phyloP scores from a whole-genome alignment of 1,284 basidiomycete species.

The Papiliotrema flavescens region DNA sequence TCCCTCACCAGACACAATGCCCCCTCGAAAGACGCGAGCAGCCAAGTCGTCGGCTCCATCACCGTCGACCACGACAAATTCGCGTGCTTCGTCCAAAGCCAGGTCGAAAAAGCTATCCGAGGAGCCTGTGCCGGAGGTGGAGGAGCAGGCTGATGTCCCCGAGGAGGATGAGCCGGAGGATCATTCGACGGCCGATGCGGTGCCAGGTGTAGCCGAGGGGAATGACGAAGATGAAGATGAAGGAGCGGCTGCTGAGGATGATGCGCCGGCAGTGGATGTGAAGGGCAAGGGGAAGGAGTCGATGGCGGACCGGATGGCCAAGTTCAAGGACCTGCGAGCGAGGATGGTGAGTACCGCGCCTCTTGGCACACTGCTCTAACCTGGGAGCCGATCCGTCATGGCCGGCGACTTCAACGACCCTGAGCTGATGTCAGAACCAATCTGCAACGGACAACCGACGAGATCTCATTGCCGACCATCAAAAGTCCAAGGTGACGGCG shows the following conservation, averaged over 20 bases:
- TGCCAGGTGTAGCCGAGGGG: conserved; percentile 14
- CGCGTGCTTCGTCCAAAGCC: conserved; percentile 5
- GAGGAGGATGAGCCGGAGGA: conserved; percentile 6
- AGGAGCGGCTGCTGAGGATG: conserved; percentile 10
- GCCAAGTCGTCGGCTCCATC: conserved; percentile 35
- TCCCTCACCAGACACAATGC: conserved; percentile 7
- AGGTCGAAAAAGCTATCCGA: conserved; percentile 7
- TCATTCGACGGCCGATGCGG: conserved; percentile 10
- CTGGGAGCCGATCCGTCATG: neutral
- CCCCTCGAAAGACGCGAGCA: conserved; percentile 22
- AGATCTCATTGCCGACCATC: conserved; percentile 75
- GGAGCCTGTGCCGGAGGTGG: conserved; percentile 9
- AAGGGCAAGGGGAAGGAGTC: conserved; percentile 13
- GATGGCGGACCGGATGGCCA: conserved; percentile 70
- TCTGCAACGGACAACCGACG: conserved; percentile 75
- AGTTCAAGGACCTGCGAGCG: conserved; percentile 67
- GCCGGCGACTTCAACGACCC: too few species aligned
- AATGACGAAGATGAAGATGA: conserved; percentile 7
- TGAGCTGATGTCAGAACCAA: conserved; percentile 56
- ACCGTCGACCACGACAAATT: conserved; percentile 22
- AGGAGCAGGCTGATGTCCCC: conserved; percentile 8
- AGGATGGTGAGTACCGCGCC: conserved; percentile 68
- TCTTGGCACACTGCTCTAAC: neutral
- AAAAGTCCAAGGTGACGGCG: conserved; percentile 67
- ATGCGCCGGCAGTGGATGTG: conserved; percentile 6